Conservation (phyloP, 2,329 filamentous ascomycete genomes). For the Phyllachora maydis region DNA sequence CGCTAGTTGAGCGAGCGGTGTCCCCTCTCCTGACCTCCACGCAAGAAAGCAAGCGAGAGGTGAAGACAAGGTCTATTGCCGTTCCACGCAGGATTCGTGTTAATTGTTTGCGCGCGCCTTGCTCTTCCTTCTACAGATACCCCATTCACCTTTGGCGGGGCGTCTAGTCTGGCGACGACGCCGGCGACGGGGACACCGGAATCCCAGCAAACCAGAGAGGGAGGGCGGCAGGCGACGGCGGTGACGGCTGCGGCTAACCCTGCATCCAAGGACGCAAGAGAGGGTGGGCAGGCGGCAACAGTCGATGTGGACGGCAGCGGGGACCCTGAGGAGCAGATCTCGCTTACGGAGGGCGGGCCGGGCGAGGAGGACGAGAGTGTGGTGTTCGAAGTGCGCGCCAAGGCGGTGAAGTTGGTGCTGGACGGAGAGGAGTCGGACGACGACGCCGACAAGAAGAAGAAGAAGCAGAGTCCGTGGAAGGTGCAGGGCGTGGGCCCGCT, state of each 20-base stretch:
- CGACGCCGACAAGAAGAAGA: conserved; percentile 18
- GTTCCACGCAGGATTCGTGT: too few relatives aligned
- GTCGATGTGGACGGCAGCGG: conserved; percentile 33
- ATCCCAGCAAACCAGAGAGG: too few relatives aligned
- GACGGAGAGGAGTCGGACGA: conserved; percentile 20
- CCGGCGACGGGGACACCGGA: conserved; percentile 37
- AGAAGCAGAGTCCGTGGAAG: conserved; percentile 38
- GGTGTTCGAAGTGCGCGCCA: conserved; percentile 49
- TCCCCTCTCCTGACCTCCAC: too few relatives aligned
- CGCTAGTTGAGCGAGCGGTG: too few relatives aligned
- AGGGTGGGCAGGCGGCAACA: conserved; percentile 20
- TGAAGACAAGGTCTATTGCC: too few relatives aligned
- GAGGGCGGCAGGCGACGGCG: too few relatives aligned
- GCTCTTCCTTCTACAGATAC: too few relatives aligned
- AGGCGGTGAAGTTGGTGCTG: conserved; percentile 40
- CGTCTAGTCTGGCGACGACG: conserved; percentile 39
- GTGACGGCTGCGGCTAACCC: too few relatives aligned
- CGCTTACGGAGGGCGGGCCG: conserved; percentile 42
- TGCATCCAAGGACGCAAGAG: conserved; percentile 25
- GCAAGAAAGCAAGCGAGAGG: too few relatives aligned
- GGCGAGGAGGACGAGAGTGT: conserved; percentile 55
- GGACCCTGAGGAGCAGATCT: conserved; percentile 46
- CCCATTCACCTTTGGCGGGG: conserved; percentile 33
- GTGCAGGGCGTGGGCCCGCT: conserved; percentile 52
- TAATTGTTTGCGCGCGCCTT: too few relatives aligned